These are phyloP conservation scores for Apiospora phragmitis DNA, from an alignment of 2,329 filamentous ascomycete species.

Conservation along the genomic window DNA sequence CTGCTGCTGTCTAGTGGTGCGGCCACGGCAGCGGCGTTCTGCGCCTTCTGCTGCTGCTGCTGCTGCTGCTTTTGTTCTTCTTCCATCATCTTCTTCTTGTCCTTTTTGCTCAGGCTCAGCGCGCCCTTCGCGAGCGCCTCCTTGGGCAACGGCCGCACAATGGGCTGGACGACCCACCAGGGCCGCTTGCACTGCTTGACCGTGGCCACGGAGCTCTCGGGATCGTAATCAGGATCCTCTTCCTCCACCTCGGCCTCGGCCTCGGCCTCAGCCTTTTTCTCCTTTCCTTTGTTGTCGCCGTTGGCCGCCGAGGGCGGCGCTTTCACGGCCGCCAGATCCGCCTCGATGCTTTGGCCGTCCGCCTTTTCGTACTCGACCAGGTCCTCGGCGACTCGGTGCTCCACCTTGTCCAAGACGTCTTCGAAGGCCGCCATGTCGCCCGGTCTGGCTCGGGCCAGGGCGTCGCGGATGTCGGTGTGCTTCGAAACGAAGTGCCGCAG, in stretches of 20 bases:
- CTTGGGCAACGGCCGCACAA: constrained; percentile 80
- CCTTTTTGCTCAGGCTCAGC: constrained; percentile 73
- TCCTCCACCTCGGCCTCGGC: constrained; percentile 33
- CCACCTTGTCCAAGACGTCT: constrained; percentile 71
- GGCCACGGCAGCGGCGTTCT: not conserved
- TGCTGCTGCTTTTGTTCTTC: constrained; percentile 13
- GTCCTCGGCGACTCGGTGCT: constrained; percentile 71
- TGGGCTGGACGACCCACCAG: constrained; percentile 89
- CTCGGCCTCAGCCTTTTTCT: constrained; percentile 29
- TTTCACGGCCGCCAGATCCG: constrained; percentile 26
- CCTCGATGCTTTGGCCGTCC: constrained; percentile 48
- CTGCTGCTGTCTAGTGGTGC: not conserved
- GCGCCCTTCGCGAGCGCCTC: constrained; percentile 85
- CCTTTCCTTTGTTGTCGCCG: constrained; percentile 14
- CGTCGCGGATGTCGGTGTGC: constrained; percentile 83
- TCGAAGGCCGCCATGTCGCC: constrained; percentile 80
- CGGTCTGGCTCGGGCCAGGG: constrained; percentile 67
- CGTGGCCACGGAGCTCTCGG: constrained; percentile 64
- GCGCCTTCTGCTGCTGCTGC: constrained; percentile 13
- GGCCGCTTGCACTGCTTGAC: constrained; percentile 76
- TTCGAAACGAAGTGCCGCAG: constrained; percentile 77
- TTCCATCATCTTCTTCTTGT: constrained; percentile 41
- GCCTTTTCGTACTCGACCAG: constrained; percentile 66
- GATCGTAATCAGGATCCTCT: constrained; percentile 36
- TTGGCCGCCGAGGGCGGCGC: constrained; percentile 22